Evolutionary conservation across 2,329 filamentous ascomycete species (phyloP), one percentile per base, ranked within the genome.

Genomic region (Botrytis galanthina): DNA sequence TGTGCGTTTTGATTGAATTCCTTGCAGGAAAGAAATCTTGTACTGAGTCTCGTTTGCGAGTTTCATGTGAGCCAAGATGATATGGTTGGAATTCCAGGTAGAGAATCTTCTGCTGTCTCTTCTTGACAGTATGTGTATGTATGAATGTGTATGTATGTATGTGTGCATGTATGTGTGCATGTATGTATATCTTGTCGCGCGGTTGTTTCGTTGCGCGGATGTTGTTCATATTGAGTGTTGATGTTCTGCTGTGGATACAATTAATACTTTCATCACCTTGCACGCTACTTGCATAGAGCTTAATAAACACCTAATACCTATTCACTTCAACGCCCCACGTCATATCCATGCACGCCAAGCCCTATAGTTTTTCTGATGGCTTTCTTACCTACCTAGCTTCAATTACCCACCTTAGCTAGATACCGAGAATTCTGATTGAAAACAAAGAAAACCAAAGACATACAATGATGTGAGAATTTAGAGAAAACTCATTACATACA

Each of bases 291-390:
- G 48, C 16, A 16, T 12, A n/a, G 48, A n/a, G 26, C 26, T n/a
- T n/a, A 16, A 54, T 16, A 3, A 54, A 54, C 14, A 14, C 48
- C 26, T 14, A 57, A 57, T 29, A n/a, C n/a, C n/a, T n/a, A 4
- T 32, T 32, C 51, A 57, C n/a, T 57, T n/a, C 9, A 29, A 18
- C n/a, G 22, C 64, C 42, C 42, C 64, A 46, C 32, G 29, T 46
- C 64, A 48, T 46, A 32, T 10, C 9, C 51, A 59, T 60, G 51
- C 44, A n/a, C 44, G 63, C 63, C 63, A 66, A 66, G 63, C 44
- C 44, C 26, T 66, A n/a, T 37, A 48, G 44, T 37, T 62, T 62
- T 62, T 42, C 48, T 62, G 3, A 20, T 42, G 60, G 26, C 37
- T 62, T 42, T n/a, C 37, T 42, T 10, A 62, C 51, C n/a, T 9